phyloP scores from a whole-genome alignment of 331 rosid species.

The Pyracantha coccinea region DNA sequence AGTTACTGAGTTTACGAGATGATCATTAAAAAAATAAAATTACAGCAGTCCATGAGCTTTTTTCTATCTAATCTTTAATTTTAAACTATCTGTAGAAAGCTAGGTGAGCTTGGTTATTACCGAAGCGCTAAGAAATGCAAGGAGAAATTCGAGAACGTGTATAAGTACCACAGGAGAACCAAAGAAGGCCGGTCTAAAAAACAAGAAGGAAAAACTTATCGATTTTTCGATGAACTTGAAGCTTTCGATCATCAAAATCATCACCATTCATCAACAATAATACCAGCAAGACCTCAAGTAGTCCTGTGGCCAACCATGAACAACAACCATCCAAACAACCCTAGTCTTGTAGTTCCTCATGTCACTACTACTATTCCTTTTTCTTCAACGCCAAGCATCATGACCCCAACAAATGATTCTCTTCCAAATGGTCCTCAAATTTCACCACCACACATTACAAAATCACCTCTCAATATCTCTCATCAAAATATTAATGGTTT shows the following conservation, averaged over 20 bases:
- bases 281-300: constrained; percentile 4
- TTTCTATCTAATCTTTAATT: background rate
- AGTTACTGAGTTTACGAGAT: background rate
- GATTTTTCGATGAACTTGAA: constrained; percentile 75
- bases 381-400: background rate
- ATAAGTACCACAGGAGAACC: constrained; percentile 92
- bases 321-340: constrained; percentile 6
- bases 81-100: constrained; percentile 40
- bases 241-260: constrained; percentile 51
- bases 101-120: constrained; percentile 61
- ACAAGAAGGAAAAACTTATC: constrained; percentile 60
- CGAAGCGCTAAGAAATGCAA: constrained; percentile 90
- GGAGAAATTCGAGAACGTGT: constrained; percentile 97
- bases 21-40: background rate
- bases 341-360: background rate
- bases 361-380: background rate
- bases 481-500: background rate
- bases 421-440: background rate
- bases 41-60: background rate
- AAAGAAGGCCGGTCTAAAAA: constrained; percentile 76
- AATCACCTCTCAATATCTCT: background rate
- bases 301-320: constrained; percentile 5
- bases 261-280: constrained; percentile 10
- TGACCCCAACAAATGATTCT: background rate
- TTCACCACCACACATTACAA: background rate